Conservation (phyloP, 2,329 filamentous ascomycete genomes). For the Calycina marina region DNA sequence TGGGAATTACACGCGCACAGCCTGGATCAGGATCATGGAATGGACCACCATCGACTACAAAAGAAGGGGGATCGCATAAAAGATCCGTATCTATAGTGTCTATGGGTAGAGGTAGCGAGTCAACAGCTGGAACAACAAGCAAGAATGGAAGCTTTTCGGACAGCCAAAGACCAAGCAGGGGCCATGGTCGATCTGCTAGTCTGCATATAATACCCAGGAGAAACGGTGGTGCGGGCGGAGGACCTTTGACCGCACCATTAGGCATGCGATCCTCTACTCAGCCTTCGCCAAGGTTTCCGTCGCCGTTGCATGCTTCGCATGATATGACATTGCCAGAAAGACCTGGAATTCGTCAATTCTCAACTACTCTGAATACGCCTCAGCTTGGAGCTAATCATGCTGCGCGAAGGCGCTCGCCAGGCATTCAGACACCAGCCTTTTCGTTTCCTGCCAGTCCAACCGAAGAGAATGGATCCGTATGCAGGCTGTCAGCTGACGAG, state of each 20-base stretch:
- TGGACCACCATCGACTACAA: conserved; percentile 11
- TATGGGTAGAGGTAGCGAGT: conserved; percentile 46
- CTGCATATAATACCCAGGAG: conserved; percentile 54
- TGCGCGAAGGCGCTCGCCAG: conserved; percentile 21
- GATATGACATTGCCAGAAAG: conserved; percentile 13
- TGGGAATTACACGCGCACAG: conserved; percentile 7
- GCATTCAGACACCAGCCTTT: conserved; percentile 31
- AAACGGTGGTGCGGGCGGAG: conserved; percentile 26
- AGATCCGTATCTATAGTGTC: conserved; percentile 74
- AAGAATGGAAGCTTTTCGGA: too few species aligned
- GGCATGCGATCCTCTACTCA: conserved; percentile 23
- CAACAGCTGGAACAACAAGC: too few species aligned
- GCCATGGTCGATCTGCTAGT: conserved; percentile 68
- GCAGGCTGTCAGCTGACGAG: conserved; percentile 4
- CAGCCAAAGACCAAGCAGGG: conserved; percentile 40
- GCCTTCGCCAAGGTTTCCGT: conserved; percentile 23
- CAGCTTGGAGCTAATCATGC: conserved; percentile 23
- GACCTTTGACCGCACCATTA: conserved; percentile 14
- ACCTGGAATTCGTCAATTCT: conserved; percentile 12
- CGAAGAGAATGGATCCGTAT: conserved; percentile 6
- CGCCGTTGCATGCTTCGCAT: conserved; percentile 17
- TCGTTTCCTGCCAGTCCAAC: conserved; percentile 36
- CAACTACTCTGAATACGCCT: conserved; percentile 27
- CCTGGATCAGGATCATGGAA: conserved; percentile 13
- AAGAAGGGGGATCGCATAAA: conserved; percentile 45